Evolutionary conservation across 495 filamentous ascomycete genomes (phyloP).

Genomic region (Neurospora sp.): DNA sequence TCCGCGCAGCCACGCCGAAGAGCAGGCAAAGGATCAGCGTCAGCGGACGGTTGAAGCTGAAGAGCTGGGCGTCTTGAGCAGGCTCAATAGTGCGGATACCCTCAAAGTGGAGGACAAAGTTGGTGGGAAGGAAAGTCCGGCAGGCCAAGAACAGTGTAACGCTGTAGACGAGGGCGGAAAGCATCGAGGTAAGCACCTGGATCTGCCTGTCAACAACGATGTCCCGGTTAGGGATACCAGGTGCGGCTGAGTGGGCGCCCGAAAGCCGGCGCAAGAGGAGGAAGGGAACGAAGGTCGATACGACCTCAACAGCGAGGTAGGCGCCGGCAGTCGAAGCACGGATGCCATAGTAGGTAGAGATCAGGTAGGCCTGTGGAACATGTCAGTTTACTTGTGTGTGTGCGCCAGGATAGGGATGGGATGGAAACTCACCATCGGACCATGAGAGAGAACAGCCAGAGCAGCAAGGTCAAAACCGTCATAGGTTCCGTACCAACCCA

Average conservation of each 20-base stretch:
- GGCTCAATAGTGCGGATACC: conserved; percentile 52
- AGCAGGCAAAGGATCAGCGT: conserved; percentile 22
- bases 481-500: conserved; percentile 61
- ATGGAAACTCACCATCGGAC: conserved; percentile 47
- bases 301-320: conserved; percentile 52
- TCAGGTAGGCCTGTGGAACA: conserved; percentile 47
- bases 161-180: conserved; percentile 59
- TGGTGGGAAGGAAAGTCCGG: conserved; percentile 53
- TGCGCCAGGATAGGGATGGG: not conserved
- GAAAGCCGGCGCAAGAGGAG: conserved; percentile 55
- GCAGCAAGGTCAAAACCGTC: conserved; percentile 64
- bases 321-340: conserved; percentile 44
- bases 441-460: conserved; percentile 57
- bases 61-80: conserved; percentile 49
- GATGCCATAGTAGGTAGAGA: conserved; percentile 63
- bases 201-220: conserved; percentile 59
- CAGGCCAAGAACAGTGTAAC: conserved; percentile 54
- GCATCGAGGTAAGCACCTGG: conserved; percentile 49
- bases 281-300: conserved; percentile 61
- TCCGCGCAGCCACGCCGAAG: conserved; percentile 56
- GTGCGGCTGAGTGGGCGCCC: conserved; percentile 47
- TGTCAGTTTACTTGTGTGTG: conserved; percentile 9
- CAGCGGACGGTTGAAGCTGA: conserved; percentile 45
- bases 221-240: conserved; percentile 53
- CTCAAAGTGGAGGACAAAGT: conserved; percentile 60